Base-by-base conservation (phyloP, 371 early-diverging fungal species). In the Polyrhizophydium stewartii region DNA sequence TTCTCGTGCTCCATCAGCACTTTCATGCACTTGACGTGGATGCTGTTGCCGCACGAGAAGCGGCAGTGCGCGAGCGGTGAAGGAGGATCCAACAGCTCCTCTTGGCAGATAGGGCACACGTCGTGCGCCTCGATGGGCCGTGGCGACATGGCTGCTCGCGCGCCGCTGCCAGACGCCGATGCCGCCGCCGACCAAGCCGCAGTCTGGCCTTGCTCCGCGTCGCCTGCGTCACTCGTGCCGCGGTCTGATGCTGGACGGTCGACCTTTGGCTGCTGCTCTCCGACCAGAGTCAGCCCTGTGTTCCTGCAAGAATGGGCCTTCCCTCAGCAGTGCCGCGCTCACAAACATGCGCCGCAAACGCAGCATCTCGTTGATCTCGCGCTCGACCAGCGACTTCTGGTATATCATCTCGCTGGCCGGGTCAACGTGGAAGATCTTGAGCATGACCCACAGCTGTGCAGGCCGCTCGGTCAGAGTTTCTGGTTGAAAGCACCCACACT, bases 11-110 rank as follows among this genome's bases (percentile, higher is more conserved):
- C 73, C 57, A 73, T 61, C 58, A 75, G 55, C 0, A 78, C 47
- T 49, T 68, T 68, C 59, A 75, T 65, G 58, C 78, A 78, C 45
- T 75, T 73, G 24, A 71, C 63, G 60, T 78, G 78, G 31, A 78
- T 52, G 61, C 65, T 68, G 59, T 78, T 78, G 19, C 78, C 78
- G 53, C 78, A 78, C 31, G 66, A 62, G 27, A 47, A 21, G 57
- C 63, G 60, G 66, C 78, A 78, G 60, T 74, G 65, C 1, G 69
- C 67, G 1, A 70, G 58, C 1, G 66, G 60, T 7, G 56, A 19
- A 9, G 58, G 47, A 1, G 61, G n/a, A 30, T 28, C 46, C 31
- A 58, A 37, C 13, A 77, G 55, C 22, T 70, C 65, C 43, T 77
- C 77, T 55, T 68, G 72, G 56, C 77, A 77, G 41, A 77, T 77